A percentile compares a stretch with the other conserved stretches of the same genome.
Conservation (phyloP, 192 early-diverging fungal species). For the Umbelopsis sp. region DNA sequence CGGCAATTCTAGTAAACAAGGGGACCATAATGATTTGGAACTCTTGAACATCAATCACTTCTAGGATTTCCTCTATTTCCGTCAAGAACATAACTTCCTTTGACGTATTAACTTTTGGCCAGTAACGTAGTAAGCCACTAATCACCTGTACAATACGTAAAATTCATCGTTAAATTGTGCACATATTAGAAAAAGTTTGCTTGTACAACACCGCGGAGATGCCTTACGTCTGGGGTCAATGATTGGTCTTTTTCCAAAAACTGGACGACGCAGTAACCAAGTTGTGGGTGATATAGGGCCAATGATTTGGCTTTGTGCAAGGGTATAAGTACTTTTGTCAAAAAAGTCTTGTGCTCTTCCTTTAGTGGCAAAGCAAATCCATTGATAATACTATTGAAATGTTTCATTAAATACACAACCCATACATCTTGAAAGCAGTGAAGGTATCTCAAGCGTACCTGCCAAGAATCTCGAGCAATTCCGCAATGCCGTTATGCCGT, state of each 20-base stretch:
- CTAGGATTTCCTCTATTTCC: conserved; percentile 97
- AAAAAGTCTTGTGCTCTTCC: conserved; percentile 97
- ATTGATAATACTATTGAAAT: conserved; percentile 90
- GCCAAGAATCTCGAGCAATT: conserved; percentile 97
- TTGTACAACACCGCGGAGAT: neutral
- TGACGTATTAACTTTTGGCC: conserved; percentile 99
- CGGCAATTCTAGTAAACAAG: conserved; percentile 89
- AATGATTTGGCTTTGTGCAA: conserved; percentile 96
- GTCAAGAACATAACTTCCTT: conserved; percentile 99
- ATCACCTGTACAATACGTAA: conserved; percentile 61
- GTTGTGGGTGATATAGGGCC: conserved; percentile 93
- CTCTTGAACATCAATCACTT: conserved; percentile 90
- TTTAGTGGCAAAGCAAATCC: conserved; percentile 98
- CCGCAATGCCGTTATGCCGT: conserved; percentile 96
- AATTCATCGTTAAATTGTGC: neutral
- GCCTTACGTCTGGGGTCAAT: conserved; percentile 80
- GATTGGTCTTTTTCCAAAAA: conserved; percentile 97
- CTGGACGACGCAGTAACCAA: conserved; percentile 98
- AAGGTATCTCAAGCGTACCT: conserved; percentile 57
- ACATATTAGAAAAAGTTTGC: neutral
- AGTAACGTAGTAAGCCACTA: conserved; percentile 86
- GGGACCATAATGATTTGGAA: conserved; percentile 90
- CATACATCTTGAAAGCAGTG: neutral
- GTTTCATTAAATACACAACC: too few species aligned
- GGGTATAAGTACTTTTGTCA: conserved; percentile 91